phyloP scores from a whole-genome alignment of 2,329 filamentous ascomycete genomes.

The Monosporascus sp. region DNA sequence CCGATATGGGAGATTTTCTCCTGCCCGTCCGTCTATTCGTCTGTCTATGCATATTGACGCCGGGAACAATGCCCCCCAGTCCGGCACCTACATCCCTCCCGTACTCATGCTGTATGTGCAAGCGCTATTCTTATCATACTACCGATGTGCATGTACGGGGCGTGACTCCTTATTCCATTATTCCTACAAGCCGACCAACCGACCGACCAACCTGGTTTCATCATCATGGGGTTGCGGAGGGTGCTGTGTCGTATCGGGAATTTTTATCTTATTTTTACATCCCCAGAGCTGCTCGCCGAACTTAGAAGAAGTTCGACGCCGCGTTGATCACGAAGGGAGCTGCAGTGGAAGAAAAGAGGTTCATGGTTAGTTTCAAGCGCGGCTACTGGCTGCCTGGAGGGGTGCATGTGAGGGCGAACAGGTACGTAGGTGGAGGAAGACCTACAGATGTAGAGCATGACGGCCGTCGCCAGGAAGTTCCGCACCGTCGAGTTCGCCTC shows the following conservation, averaged over 20 bases:
- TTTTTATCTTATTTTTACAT: too few species aligned
- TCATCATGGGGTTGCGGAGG: too few species aligned
- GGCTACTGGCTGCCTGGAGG: background rate
- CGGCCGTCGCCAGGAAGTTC: slow-evolving; percentile 58
- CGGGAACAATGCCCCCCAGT: background rate
- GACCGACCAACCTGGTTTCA: too few species aligned
- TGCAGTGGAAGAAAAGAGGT: slow-evolving; percentile 17
- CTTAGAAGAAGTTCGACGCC: slow-evolving; percentile 33
- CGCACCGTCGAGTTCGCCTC: slow-evolving; percentile 64
- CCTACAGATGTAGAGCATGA: slow-evolving; percentile 74
- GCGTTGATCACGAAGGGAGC: slow-evolving; percentile 55
- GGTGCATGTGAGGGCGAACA: background rate
- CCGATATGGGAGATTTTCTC: background rate
- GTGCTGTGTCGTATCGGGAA: too few species aligned
- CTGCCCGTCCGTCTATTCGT: background rate
- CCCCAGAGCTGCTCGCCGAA: background rate
- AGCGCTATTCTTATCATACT: too few species aligned
- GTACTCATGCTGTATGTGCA: too few species aligned
- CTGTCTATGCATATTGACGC: background rate
- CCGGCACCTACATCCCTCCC: too few species aligned
- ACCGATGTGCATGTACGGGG: too few species aligned
- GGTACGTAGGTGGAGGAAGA: slow-evolving; percentile 1
- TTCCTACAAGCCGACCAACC: too few species aligned
- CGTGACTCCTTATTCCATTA: too few species aligned
- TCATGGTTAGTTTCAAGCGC: background rate